phyloP scores from a whole-genome alignment of 1,139 yeast species.

The Yamadazyma atlantica region DNA sequence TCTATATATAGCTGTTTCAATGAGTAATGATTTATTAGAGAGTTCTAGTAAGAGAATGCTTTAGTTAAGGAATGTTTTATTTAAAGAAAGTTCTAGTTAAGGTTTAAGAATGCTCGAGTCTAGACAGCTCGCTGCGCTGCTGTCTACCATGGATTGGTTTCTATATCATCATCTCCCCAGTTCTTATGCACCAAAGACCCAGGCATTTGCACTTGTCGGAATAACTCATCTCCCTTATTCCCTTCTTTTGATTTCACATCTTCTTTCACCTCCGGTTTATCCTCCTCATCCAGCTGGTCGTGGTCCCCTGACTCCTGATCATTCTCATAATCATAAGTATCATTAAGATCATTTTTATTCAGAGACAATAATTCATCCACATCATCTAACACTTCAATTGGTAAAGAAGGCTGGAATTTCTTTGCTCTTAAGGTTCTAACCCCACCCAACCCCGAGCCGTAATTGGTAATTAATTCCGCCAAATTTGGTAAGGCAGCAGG shows the following conservation, averaged over 20 bases:
- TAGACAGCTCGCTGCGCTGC: not conserved
- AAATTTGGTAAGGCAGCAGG: slow-evolving; percentile 59
- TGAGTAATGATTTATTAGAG: no score
- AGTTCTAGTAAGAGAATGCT: no score
- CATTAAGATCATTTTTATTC: slow-evolving; percentile 33
- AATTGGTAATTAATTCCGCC: slow-evolving; percentile 56
- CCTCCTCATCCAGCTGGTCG: slow-evolving; percentile 8
- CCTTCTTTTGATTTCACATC: slow-evolving; percentile 9
- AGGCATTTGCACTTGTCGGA: slow-evolving; percentile 52
- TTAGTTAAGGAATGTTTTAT: no score
- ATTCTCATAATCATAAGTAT: slow-evolving; percentile 38
- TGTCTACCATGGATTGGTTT: slow-evolving; percentile 50
- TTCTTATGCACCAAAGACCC: slow-evolving; percentile 50
- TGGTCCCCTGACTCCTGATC: slow-evolving; percentile 18
- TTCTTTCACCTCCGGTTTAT: not conserved
- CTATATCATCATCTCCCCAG: slow-evolving; percentile 44
- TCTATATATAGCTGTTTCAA: no score
- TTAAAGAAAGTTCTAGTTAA: no score
- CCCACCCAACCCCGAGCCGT: slow-evolving; percentile 64
- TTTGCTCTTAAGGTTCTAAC: slow-evolving; percentile 43
- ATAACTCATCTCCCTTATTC: slow-evolving; percentile 47
- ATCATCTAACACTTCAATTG: slow-evolving; percentile 58
- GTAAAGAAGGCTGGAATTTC: slow-evolving; percentile 62
- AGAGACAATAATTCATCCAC: slow-evolving; percentile 54
- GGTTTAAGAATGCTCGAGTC: no score